Evolutionary conservation across 2,329 filamentous ascomycete genomes (phyloP), one percentile per base, ranked within the genome.

Genomic region (Calonectria pseudoreteaudii): DNA sequence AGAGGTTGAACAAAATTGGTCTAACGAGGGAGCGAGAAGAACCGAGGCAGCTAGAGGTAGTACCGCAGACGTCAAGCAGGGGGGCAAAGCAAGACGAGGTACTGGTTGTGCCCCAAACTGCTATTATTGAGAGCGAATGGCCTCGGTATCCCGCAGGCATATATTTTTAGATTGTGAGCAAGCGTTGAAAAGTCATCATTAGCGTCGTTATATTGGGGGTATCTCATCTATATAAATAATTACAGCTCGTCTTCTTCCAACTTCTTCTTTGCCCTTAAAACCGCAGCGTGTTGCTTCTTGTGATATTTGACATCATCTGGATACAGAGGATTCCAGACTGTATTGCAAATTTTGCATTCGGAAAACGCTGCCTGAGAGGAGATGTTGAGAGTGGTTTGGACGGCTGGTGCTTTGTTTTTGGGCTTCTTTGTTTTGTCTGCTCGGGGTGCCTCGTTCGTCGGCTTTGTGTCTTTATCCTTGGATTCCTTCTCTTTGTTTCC

Each of bases 341-440:
- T 87, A 66, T 86, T 81, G 74, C 86, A 88, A 3, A 83, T 71
- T 65, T 82, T 86, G 74, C 86, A 88, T 68, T 88, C 86, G 2
- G 85, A 83, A 72, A 87, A 87, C 1, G 86, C 79, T 4, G 85
- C 84, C 31, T 84, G 82, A 1, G 83, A 81, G 0, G 86, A 87
- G 3, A 88, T 79, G 41, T 87, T 87, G n/a, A 87, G 81, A 1
- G 86, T 87, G 2, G 85, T 87, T 66, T 88, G 86, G 0, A 87
- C 79, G 1, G 78, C 75, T 2, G 82, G 69, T 1, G 74, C n/a
- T 49, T 80, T 83, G 5, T 36, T 31, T 31, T 79, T 82, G 3
- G 68, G 23, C 20, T 69, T 81, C 23, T 72, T 74, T 34, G 68
- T 30, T 23, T n/a, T 68, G 11, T 65, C 69, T 36, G 20, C 62